phyloP scores from a whole-genome alignment of 164 flowering plant species.

The Cinnamomum chago region DNA sequence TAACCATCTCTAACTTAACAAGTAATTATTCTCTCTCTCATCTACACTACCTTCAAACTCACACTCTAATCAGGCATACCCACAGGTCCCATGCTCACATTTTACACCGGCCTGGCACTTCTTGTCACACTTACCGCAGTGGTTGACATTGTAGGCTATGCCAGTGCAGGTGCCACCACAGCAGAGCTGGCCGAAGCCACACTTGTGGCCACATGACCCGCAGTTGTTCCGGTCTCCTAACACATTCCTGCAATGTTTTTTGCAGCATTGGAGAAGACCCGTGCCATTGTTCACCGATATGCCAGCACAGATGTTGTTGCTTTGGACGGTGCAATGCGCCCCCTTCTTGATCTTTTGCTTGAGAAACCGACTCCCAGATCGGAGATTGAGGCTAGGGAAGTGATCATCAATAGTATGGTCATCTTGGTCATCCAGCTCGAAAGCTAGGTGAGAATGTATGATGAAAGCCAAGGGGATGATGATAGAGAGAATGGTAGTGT shows the following conservation, averaged over 20 bases:
- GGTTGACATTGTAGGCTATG: constrained; percentile 16
- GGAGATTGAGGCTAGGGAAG: not conserved
- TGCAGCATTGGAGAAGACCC: constrained; percentile 50
- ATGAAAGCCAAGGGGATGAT: constrained; percentile 8
- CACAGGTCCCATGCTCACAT: constrained; percentile 51
- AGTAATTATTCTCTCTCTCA: not conserved
- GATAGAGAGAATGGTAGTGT: constrained; percentile 17
- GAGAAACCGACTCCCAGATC: not conserved
- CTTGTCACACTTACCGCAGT: constrained; percentile 55
- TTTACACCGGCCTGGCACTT: constrained; percentile 36
- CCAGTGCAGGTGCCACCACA: constrained; percentile 43
- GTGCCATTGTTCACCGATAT: constrained; percentile 22
- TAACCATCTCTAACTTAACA: not conserved
- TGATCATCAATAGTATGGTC: constrained; percentile 14
- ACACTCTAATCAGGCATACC: constrained; percentile 37
- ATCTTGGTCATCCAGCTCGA: constrained; percentile 14
- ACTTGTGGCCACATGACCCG: constrained; percentile 42
- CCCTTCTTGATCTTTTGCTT: constrained; percentile 21
- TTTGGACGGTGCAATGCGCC: constrained; percentile 8
- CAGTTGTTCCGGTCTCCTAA: constrained; percentile 54
- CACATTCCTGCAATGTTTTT: constrained; percentile 54
- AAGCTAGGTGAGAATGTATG: constrained; percentile 1
- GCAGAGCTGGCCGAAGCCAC: constrained; percentile 46
- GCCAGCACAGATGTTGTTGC: constrained; percentile 23
- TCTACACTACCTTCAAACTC: not conserved